Percentiles rank a stretch among this genome's conserved stretches.
Evolutionary conservation across 2,329 filamentous ascomycete genomes (phyloP).

Genomic region (Alternaria sp.): DNA sequence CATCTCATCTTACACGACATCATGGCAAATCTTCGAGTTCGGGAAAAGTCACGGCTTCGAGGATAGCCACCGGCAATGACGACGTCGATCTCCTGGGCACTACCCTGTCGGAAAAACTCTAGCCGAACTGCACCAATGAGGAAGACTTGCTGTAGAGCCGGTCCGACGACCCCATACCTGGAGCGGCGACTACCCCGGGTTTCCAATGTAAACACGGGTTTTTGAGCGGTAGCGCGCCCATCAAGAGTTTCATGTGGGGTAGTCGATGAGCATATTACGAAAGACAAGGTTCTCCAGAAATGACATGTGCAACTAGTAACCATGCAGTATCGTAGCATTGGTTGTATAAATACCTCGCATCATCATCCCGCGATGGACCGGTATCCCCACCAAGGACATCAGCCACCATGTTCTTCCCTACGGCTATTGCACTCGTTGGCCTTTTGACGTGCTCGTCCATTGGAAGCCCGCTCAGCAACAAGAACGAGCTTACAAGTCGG

Average conservation of each 20-base stretch:
- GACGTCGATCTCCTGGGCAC: background rate
- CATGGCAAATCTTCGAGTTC: background rate
- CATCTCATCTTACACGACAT: background rate
- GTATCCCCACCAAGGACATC: background rate
- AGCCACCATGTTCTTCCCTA: slow-evolving; percentile 11
- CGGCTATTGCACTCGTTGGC: slow-evolving; percentile 1
- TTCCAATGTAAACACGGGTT: slow-evolving; percentile 11
- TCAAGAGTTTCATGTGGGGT: background rate
- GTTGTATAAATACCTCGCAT: background rate
- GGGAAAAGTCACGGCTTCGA: background rate
- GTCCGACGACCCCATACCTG: slow-evolving; percentile 6
- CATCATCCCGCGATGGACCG: background rate
- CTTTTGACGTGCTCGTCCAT: slow-evolving; percentile 2
- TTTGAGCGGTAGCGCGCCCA: background rate
- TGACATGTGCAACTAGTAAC: background rate
- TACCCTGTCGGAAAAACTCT: slow-evolving; percentile 19
- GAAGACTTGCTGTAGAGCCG: background rate
- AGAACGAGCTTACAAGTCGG: slow-evolving; percentile 7
- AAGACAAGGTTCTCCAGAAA: background rate
- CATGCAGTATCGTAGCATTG: background rate
- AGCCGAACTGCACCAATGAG: slow-evolving; percentile 24
- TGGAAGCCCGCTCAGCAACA: slow-evolving; percentile 4
- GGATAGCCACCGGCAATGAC: slow-evolving; percentile 14
- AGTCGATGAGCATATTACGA: background rate
- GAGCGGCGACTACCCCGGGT: slow-evolving; percentile 13